phyloP scores from a whole-genome alignment of 805 yeast species.

The Spathaspora girioi region DNA sequence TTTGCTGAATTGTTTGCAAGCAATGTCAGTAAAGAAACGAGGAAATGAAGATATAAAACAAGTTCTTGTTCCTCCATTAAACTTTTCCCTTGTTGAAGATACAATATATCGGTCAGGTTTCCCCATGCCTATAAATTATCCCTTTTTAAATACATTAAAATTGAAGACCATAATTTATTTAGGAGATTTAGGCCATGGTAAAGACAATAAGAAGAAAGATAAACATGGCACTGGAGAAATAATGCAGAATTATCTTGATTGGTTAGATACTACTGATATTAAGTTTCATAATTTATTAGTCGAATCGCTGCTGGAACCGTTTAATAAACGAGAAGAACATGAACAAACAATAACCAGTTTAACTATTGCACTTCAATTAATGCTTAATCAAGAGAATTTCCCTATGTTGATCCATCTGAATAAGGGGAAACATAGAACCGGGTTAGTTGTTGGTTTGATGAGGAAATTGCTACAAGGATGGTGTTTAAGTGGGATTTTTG shows the following conservation, averaged over 20 bases:
- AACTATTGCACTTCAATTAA: conserved; percentile 50
- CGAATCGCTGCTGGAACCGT: conserved; percentile 75
- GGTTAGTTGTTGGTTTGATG: conserved; percentile 88
- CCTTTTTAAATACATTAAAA: conserved; percentile 67
- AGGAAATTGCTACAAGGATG: conserved; percentile 86
- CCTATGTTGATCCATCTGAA: conserved; percentile 91
- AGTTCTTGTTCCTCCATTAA: conserved; percentile 78
- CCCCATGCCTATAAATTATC: conserved; percentile 82
- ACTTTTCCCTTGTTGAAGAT: conserved; percentile 84
- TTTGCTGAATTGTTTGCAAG: too few species aligned
- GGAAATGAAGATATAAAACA: neutral
- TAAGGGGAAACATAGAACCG: conserved; percentile 96
- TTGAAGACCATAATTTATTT: conserved; percentile 78
- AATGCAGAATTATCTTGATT: conserved; percentile 57
- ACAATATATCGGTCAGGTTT: conserved; percentile 89
- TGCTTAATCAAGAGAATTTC: conserved; percentile 64
- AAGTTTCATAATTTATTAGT: conserved; percentile 57
- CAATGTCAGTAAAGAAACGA: neutral
- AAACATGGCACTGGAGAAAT: conserved; percentile 51
- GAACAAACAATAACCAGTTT: conserved; percentile 44
- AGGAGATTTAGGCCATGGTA: conserved; percentile 54
- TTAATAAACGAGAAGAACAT: conserved; percentile 50
- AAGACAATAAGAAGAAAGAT: conserved; percentile 16
- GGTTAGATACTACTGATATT: conserved; percentile 57
- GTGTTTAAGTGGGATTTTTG: conserved; percentile 90